Evolutionary conservation across 345 rosid genomes (phyloP), one percentile per base, ranked within the genome.

Genomic region (Rhodamnia argentea): DNA sequence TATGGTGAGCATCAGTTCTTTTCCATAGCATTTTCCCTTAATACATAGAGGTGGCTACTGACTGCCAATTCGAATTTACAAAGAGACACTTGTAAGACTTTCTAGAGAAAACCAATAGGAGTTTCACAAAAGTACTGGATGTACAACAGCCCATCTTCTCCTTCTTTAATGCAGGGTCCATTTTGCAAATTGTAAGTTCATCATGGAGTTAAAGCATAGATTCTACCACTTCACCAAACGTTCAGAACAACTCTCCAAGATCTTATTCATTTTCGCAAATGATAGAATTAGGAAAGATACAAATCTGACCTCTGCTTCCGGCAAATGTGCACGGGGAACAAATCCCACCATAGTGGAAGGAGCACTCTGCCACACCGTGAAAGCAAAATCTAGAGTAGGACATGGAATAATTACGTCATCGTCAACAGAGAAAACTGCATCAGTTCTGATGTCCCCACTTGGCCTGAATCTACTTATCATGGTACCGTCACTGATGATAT

Each of bases 281-380:
- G 27, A 53, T 59, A 57, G 85, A 52, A 85, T 11, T 85, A 54
- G 22, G 23, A 78, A 70, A 82, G 83, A 14, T 51, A 84, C 26
- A 53, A 62, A 82, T 56, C 89, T 13, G 6, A 89, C 91, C 91
- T 55, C 55, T 26, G 78, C 14, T 86, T 89, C 82, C 29, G 86
- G 84, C 86, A 57, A 84, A 87, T 90, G 90, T 82, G 85, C 50
- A 18, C 89, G 87, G 83, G 91, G 89, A 51, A 85, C 74, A 52
- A 86, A 90, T 54, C 91, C 91, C 16, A 88, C 90, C 87, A 90
- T 88, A 20, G 82, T 78, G n/a, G 60, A 32, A n/a, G 91, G 88
- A 62, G 89, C 87, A 59, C 56, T 86, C 70, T 83, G 85, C 90
- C 90, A 86, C n/a, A 86, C 86, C 6, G 85, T 50, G 86, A 88